Conservation (phyloP, 75 land plant genomes). For the Larix kaempferi region DNA sequence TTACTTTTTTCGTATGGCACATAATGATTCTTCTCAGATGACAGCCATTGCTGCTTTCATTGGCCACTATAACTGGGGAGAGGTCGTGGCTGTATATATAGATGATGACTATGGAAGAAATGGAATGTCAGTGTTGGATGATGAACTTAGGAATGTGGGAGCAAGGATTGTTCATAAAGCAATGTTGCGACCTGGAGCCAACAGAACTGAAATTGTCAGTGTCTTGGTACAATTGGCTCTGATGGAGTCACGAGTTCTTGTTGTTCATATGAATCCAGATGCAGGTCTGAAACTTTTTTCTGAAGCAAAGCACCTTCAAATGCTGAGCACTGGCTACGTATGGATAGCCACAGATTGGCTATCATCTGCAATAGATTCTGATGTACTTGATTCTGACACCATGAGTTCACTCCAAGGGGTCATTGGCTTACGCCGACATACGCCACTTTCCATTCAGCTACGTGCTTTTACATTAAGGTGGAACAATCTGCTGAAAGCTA, state of each 20-base stretch:
- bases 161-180: constrained; percentile 13
- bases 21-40: constrained; percentile 40
- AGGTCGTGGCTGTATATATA: constrained; percentile 32
- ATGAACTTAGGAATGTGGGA: constrained; percentile 22
- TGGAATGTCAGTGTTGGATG: constrained; percentile 33
- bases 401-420: constrained; percentile 44
- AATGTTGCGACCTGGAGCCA: constrained; percentile 20
- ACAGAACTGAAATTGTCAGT: too few species aligned
- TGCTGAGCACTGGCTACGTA: constrained; percentile 57
- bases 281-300: too few species aligned
- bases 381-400: constrained; percentile 11
- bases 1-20: constrained; percentile 32
- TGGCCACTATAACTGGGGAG: constrained; percentile 27
- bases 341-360: constrained; percentile 73
- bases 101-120: constrained; percentile 48
- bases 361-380: constrained; percentile 42
- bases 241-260: too few species aligned
- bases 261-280: too few species aligned
- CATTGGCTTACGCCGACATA: constrained; percentile 31
- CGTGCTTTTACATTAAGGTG: constrained; percentile 18
- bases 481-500: constrained; percentile 8
- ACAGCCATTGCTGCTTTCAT: constrained; percentile 32
- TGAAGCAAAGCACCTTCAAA: too few species aligned
- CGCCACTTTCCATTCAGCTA: constrained; percentile 19
- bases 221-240: too few species aligned